Conservation (phyloP, 306 rosid genomes). For the Gillenia trifoliata region DNA sequence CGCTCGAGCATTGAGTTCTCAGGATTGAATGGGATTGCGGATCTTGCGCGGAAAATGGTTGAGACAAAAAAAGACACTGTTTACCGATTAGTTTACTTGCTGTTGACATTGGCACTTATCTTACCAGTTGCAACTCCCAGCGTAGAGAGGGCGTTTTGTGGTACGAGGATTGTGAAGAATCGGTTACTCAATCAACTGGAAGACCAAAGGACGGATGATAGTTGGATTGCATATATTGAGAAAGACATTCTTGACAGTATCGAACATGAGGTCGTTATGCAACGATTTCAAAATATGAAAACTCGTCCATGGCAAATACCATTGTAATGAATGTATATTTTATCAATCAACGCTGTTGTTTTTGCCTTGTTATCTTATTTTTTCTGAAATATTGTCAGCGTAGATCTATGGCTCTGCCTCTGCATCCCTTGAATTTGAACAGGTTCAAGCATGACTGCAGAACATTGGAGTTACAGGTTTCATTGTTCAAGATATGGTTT, state of each 20-base stretch:
- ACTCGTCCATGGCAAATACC: not conserved
- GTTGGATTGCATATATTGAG: slow-evolving; percentile 5
- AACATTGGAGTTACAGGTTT: not conserved
- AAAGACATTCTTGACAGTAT: not conserved
- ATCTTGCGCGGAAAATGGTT: slow-evolving; percentile 1
- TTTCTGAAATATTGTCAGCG: not conserved
- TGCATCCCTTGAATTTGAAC: not conserved
- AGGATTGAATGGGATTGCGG: not conserved
- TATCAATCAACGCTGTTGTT: not conserved
- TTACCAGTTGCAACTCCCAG: not conserved
- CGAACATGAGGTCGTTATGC: not conserved
- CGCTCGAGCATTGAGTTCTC: not conserved
- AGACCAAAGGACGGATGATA: not conserved
- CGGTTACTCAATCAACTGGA: not conserved
- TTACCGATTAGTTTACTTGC: slow-evolving; percentile 3
- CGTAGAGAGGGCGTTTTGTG: not conserved
- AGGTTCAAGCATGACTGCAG: not conserved
- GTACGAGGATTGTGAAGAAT: not conserved
- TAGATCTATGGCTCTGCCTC: not conserved
- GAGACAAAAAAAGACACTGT: not conserved
- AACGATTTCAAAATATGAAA: slow-evolving; percentile 4
- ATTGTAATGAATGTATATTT: not conserved
- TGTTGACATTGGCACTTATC: not conserved
- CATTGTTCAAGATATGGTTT: too few species aligned
- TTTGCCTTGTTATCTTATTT: not conserved